Evolutionary conservation across 192 early-diverging fungal species (phyloP).

Genomic region (Spizellomyces sp.): DNA sequence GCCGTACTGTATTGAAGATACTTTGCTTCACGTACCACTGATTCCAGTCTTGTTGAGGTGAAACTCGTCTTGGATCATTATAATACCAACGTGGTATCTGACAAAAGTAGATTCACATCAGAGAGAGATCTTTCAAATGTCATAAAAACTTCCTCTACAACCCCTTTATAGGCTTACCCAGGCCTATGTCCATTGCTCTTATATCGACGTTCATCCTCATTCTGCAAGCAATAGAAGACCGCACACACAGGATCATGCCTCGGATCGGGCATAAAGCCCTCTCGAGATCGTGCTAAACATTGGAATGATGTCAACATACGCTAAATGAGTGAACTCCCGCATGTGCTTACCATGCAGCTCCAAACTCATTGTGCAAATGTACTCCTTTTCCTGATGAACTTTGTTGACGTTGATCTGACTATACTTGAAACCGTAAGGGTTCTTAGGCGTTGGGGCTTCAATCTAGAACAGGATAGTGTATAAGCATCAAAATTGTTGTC

Average conservation of each 20-base stretch:
- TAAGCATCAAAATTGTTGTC: conserved; percentile 28
- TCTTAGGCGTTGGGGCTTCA: conserved; percentile 66
- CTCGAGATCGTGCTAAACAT: conserved; percentile 37
- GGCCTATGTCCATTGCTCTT: conserved; percentile 49
- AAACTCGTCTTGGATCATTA: conserved; percentile 41
- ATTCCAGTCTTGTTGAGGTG: conserved; percentile 35
- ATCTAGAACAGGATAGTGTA: conserved; percentile 22
- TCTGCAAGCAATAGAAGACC: conserved; percentile 72
- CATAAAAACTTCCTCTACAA: conserved; percentile 14
- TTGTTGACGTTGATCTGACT: conserved; percentile 52
- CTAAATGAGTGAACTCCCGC: not conserved
- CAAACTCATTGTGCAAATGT: conserved; percentile 55
- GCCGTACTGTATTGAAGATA: not conserved
- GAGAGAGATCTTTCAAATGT: not conserved
- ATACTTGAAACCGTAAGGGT: conserved; percentile 68
- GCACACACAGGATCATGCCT: conserved; percentile 58
- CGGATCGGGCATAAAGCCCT: conserved; percentile 68
- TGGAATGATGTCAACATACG: too few relatives aligned
- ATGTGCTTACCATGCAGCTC: conserved; percentile 56
- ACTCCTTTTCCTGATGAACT: conserved; percentile 46
- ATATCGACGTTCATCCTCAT: conserved; percentile 42
- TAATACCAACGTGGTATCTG: conserved; percentile 59
- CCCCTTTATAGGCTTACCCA: conserved; percentile 11
- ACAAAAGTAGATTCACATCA: not conserved
- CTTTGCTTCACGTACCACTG: not conserved